Percentiles rank a stretch among this genome's conserved stretches.
Evolutionary conservation across 163 green algal genomes (phyloP).

Genomic region (Prototheca cutis): DNA sequence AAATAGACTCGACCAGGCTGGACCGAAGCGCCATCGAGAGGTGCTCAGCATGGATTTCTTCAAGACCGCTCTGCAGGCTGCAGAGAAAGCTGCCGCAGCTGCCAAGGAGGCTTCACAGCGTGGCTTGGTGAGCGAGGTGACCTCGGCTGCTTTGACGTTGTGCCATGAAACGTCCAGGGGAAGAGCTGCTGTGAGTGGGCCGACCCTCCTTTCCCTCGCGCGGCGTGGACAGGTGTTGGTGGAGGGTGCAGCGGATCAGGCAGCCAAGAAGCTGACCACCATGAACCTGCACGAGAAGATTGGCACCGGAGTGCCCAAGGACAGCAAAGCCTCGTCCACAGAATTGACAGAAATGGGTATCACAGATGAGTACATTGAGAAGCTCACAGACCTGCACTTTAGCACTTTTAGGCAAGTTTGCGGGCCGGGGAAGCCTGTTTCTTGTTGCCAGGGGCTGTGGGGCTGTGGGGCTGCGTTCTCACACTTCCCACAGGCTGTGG

Average conservation of each 20-base stretch:
- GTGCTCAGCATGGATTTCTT: background rate
- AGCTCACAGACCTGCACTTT: background rate
- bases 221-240: constrained; percentile 18
- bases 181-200: background rate
- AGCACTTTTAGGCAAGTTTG: background rate
- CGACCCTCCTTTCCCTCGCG: background rate
- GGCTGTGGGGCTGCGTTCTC: background rate
- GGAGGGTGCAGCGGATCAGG: constrained; percentile 22
- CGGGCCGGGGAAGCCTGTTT: no score
- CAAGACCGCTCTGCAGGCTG: constrained; percentile 2
- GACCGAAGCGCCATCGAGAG: no score
- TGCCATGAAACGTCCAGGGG: background rate
- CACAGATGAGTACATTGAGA: constrained; percentile 3
- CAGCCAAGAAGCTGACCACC: constrained; percentile 16
- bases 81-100: constrained; percentile 7
- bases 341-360: constrained; percentile 34
- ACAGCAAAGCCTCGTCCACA: background rate
- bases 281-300: constrained; percentile 20
- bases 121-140: constrained; percentile 6
- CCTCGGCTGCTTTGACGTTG: background rate
- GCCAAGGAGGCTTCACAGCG: constrained; percentile 18
- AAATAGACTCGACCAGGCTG: no score
- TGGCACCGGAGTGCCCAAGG: background rate
- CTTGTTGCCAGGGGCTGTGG: background rate
- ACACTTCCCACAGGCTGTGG: background rate